Base-by-base conservation (phyloP, 495 filamentous ascomycete species). In the Penicillium lagena region DNA sequence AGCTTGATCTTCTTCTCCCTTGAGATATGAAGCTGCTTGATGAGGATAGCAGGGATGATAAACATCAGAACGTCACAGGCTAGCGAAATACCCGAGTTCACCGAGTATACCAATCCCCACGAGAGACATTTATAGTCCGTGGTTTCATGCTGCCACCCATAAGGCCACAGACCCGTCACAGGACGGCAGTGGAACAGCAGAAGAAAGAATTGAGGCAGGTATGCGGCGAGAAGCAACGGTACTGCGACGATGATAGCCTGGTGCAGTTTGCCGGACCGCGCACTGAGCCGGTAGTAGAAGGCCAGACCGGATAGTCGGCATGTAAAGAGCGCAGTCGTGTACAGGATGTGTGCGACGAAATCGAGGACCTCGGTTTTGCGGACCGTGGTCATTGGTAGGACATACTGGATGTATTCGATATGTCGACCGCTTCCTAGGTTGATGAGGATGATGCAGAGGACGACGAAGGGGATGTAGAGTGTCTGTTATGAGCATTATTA, bases 291-390 rank as follows among this genome's bases (percentile, higher is more conserved):
- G 22, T 61, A 59, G 48, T 73, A 75, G 50, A 75, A 74, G 12
- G 71, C 65, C 8, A 75, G 63, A 49, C 71, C 71, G 17, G 71
- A 74, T 1, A 74, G 50, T 30, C 71, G 68, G 50, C 71, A 73
- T 15, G 66, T 38, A 49, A 68, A 60, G 15, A 74, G 57, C 13
- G 71, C 65, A 5, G 61, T 67, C 14, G 69, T 74, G 48, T 75
- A 76, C 43, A 75, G 46, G 44, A 74, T 54, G 47, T 73, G 71
- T 32, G 64, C 67, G 33, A 62, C 61, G 38, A 72, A 72, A 50
- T 75, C 71, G 13, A 63, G 48, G 12, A 72, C 55, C 49, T 75
- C 64, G 7, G 64, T 72, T 13, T 52, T 17, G 28, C 58, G 56
- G 17, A 71, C 63, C 6, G 52, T 59, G 13, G 52, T n/a, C 7